Percentiles rank a stretch among this genome's conserved stretches.
Conservation (phyloP, 2,329 filamentous ascomycete genomes). For the Pyrenochaeta sp. region DNA sequence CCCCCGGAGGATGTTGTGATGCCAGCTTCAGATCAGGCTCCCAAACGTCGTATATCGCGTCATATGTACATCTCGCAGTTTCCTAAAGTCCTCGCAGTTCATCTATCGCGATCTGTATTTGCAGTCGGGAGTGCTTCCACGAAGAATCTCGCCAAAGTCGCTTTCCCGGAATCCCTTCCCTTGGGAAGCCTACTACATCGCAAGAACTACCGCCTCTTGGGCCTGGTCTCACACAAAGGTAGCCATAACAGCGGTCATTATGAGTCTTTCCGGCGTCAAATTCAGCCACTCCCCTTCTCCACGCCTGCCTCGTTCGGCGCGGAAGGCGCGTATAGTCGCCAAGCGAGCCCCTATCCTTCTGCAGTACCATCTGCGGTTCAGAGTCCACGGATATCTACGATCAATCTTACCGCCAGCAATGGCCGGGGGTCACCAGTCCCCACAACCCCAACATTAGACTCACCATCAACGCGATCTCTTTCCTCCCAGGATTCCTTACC, state of each 20-base stretch:
- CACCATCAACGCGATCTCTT: conserved; percentile 42
- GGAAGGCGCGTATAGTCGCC: conserved; percentile 74
- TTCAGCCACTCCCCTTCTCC: conserved; percentile 78
- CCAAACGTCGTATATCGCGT: conserved; percentile 83
- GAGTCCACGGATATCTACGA: conserved; percentile 56
- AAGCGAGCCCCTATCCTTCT: conserved; percentile 60
- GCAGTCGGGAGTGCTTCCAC: conserved; percentile 78
- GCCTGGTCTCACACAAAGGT: conserved; percentile 91
- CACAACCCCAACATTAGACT: conserved; percentile 35
- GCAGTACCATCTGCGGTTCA: conserved; percentile 55
- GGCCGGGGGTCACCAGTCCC: conserved; percentile 37
- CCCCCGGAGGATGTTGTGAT: conserved; percentile 76
- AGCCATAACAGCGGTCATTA: conserved; percentile 97
- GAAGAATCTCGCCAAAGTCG: conserved; percentile 94
- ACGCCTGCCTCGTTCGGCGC: conserved; percentile 82
- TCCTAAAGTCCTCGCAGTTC: conserved; percentile 88
- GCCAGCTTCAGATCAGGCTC: conserved; percentile 77
- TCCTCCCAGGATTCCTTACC: conserved; percentile 45
- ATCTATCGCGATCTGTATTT: conserved; percentile 93
- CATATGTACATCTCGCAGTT: conserved; percentile 88
- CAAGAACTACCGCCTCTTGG: conserved; percentile 83
- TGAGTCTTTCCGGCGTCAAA: conserved; percentile 91
- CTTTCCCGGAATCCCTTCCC: conserved; percentile 86
- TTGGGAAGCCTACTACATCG: conserved; percentile 81
- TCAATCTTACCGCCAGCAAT: conserved; percentile 34